These are phyloP conservation scores for Cutaneotrichosporon sp. DNA, from an alignment of 1,284 basidiomycete genomes.

Conservation along the genomic window DNA sequence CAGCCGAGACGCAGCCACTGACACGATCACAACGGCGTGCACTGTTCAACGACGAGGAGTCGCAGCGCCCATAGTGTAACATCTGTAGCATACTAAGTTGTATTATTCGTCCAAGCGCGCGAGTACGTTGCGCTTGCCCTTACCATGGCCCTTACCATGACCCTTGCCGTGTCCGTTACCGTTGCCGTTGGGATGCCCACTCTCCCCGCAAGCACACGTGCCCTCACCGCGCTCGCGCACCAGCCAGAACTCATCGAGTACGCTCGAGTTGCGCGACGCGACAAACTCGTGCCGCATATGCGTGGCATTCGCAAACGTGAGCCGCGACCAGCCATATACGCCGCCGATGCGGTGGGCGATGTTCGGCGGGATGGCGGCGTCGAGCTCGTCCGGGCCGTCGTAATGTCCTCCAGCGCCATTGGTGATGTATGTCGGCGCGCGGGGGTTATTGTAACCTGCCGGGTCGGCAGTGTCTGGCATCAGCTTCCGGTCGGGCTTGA, in stretches of 20 bases:
- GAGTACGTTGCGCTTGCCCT: background rate
- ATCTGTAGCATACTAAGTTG: background rate
- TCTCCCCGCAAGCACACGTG: background rate
- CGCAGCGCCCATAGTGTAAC: background rate
- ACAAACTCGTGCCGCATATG: conserved; percentile 35
- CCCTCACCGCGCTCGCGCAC: conserved; percentile 26
- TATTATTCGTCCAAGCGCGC: background rate
- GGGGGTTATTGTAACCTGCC: too few relatives aligned
- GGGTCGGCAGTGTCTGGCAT: too few relatives aligned
- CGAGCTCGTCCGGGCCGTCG: too few relatives aligned
- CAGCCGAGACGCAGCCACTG: background rate
- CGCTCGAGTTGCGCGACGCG: conserved; percentile 28
- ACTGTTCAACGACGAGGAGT: background rate
- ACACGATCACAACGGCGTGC: background rate
- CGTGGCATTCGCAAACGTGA: conserved; percentile 46
- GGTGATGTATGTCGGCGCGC: too few relatives aligned
- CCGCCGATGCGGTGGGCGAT: too few relatives aligned
- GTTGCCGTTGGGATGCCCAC: background rate
- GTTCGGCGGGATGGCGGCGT: too few relatives aligned
- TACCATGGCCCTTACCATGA: conserved; percentile 8
- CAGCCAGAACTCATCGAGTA: conserved; percentile 31
- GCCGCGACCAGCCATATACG: conserved; percentile 40
- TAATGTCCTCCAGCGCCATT: too few relatives aligned
- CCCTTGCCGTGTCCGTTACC: background rate
- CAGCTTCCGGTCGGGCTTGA: too few relatives aligned